Evolutionary conservation across 2,329 filamentous ascomycete genomes (phyloP).

Genomic region (Byssothecium circinans): DNA sequence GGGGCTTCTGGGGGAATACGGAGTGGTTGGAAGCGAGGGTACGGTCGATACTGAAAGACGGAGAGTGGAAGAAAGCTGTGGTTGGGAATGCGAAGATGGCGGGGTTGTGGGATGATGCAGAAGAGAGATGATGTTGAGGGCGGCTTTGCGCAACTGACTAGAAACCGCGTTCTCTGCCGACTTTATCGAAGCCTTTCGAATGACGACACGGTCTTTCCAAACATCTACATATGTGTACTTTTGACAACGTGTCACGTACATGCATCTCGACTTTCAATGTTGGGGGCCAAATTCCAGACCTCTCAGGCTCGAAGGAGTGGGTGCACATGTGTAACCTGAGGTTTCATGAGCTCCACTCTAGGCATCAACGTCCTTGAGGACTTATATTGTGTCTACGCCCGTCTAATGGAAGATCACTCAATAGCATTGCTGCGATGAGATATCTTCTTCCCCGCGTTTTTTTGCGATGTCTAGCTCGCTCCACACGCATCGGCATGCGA

Average conservation of each 20-base stretch:
- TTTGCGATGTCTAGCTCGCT: neutral
- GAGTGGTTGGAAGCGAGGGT: constrained; percentile 40
- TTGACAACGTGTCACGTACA: neutral
- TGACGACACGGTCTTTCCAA: too few relatives aligned
- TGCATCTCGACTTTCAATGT: too few relatives aligned
- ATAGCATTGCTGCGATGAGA: too few relatives aligned
- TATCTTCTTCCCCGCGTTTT: neutral
- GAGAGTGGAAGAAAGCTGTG: constrained; percentile 22
- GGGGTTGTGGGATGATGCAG: neutral
- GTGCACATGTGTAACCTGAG: neutral
- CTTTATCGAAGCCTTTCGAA: too few relatives aligned
- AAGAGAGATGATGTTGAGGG: neutral
- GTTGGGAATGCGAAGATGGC: constrained; percentile 12
- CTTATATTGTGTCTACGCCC: too few relatives aligned
- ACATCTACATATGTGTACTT: too few relatives aligned
- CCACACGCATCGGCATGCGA: neutral
- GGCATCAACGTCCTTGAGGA: too few relatives aligned
- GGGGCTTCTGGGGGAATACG: constrained; percentile 43
- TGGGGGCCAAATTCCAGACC: too few relatives aligned
- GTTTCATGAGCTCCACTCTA: too few relatives aligned
- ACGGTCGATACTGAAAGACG: constrained; percentile 27
- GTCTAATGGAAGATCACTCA: too few relatives aligned
- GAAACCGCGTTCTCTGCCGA: neutral
- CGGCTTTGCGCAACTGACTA: neutral
- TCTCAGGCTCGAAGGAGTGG: neutral